Evolutionary conservation across 2,329 filamentous ascomycete genomes (phyloP).

Genomic region (Aureobasidium leucospermi): DNA sequence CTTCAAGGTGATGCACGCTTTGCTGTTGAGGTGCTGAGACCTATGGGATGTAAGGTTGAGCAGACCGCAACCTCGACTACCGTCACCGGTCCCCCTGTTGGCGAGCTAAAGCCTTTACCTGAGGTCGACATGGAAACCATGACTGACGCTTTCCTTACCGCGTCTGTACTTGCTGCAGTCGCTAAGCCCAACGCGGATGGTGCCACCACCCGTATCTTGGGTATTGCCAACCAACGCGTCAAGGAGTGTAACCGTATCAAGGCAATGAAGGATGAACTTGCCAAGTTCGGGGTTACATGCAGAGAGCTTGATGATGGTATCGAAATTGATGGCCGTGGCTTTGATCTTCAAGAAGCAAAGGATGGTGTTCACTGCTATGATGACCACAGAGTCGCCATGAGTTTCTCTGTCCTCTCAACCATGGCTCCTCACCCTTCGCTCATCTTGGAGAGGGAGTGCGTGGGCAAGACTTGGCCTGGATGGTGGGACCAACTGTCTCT

Average conservation of each 20-base stretch:
- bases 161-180: slow-evolving; percentile 85
- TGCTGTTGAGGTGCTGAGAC: slow-evolving; percentile 77
- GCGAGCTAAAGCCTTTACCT: slow-evolving; percentile 64
- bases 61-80: slow-evolving; percentile 84
- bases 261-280: slow-evolving; percentile 90
- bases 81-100: slow-evolving; percentile 76
- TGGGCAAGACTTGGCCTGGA: slow-evolving; percentile 95
- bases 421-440: slow-evolving; percentile 64
- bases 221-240: slow-evolving; percentile 94
- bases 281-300: slow-evolving; percentile 84
- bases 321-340: slow-evolving; percentile 55
- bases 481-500: slow-evolving; percentile 91
- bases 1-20: slow-evolving; percentile 94
- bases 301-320: slow-evolving; percentile 93
- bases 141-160: slow-evolving; percentile 97
- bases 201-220: slow-evolving; percentile 71
- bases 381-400: slow-evolving; percentile 97
- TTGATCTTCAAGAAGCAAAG: slow-evolving; percentile 43
- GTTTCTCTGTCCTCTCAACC: slow-evolving; percentile 81
- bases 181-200: slow-evolving; percentile 59
- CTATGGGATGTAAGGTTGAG: slow-evolving; percentile 88
- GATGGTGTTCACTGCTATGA: slow-evolving; percentile 84
- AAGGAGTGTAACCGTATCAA: slow-evolving; percentile 97
- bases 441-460: slow-evolving; percentile 84
- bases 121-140: slow-evolving; percentile 98